Base-by-base conservation (phyloP, 2,329 filamentous ascomycete genomes). In the Penicillium brasilianum region DNA sequence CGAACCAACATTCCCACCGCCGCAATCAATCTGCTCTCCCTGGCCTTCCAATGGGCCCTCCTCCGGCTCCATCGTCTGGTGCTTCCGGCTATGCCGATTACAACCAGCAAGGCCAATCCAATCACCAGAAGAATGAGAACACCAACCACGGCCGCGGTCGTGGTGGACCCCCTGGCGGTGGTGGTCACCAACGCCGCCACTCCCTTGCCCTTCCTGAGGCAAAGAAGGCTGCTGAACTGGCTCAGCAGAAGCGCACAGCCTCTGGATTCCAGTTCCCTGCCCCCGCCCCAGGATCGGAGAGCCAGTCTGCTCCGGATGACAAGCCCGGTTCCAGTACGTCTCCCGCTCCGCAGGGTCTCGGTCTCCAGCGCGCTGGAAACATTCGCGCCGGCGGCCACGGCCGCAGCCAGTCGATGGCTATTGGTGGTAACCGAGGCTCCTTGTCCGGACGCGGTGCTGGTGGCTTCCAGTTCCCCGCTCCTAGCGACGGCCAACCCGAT, bases 21-120 rank as follows among this genome's bases (percentile, higher is more conserved):
- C 93, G 95, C 82, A 98, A 98, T 84, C 94, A 97, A 81, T 98
- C 95, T 76, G 94, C 94, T 75, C 85, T 98, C 69, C 93, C 95
- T 54, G 95, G 92, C 72, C 92, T 97, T 85, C 88, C 89, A 64
- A 91, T 96, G 87, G 92, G 92, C 25, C 91, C 93, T 61, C 93
- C 93, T 18, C 94, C 95, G 59, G 95, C 95, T 64, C 96, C 95
- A 18, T 96, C 95, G 25, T 93, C 94, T 37, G 89, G 89, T 66
- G 88, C 93, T 55, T 91, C 94, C 59, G 92, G 91, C 58, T 97
- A 95, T 80, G 89, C 89, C 68, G 93, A 94, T 70, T 93, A 92
- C 76, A 90, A 90, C 69, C 82, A 88, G 82, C 87, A 80, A 77
- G 69, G 73, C 61, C 86, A 87, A 67, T 82, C 82, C 61, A 84